phyloP scores from a whole-genome alignment of 2,329 filamentous ascomycete species.

The Cladosporium sp. region DNA sequence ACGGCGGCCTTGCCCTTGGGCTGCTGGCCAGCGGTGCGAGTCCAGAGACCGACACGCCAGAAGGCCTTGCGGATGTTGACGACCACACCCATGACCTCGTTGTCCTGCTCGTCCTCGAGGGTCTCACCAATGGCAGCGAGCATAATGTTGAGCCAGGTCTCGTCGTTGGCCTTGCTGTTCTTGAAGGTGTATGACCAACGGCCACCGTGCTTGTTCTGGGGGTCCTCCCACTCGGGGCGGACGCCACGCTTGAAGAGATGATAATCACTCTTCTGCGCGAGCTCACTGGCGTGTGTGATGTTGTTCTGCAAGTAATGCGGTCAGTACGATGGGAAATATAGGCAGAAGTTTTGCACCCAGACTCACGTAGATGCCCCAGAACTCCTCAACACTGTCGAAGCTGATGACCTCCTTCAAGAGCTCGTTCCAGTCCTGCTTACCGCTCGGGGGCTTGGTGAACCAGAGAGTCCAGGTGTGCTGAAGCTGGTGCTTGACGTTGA shows the following conservation, averaged over 20 bases:
- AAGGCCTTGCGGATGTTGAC: conserved; percentile 98
- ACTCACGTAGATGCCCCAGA: conserved; percentile 98
- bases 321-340: neutral
- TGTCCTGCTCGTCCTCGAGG: conserved; percentile 88
- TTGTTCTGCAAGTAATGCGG: conserved; percentile 68
- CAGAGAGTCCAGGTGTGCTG: conserved; percentile 98
- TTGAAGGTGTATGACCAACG: conserved; percentile 99
- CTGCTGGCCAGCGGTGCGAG: conserved; percentile 77
- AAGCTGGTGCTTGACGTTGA: conserved; percentile 98
- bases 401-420: conserved; percentile 97
- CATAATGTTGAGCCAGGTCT: conserved; percentile 98
- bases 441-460: conserved; percentile 97
- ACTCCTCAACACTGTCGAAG: conserved; percentile 97
- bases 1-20: conserved; percentile 62
- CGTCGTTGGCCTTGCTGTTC: conserved; percentile 89
- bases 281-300: conserved; percentile 90
- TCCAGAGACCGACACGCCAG: conserved; percentile 97
- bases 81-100: conserved; percentile 98
- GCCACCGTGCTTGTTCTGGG: conserved; percentile 97
- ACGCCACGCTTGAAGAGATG: conserved; percentile 98
- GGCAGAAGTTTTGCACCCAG: neutral
- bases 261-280: conserved; percentile 97
- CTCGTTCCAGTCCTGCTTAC: conserved; percentile 98
- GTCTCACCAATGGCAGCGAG: conserved; percentile 96
- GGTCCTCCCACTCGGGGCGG: conserved; percentile 96